Evolutionary conservation across 176 grass and related monocot genomes (phyloP).

Genomic region (Aegilops tauschii): DNA sequence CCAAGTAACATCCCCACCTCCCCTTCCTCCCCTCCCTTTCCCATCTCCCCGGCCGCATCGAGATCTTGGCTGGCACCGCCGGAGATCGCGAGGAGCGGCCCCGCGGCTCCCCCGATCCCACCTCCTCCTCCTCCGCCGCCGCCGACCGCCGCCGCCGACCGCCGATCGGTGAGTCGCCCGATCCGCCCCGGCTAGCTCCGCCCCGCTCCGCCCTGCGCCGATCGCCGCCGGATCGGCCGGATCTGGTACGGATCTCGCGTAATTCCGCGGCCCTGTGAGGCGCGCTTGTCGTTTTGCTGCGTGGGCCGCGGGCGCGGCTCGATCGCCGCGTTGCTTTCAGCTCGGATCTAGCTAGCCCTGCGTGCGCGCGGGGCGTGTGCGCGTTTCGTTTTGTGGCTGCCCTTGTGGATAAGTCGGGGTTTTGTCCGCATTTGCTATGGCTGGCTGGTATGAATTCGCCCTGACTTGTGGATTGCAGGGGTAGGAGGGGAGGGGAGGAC

Average conservation of each 20-base stretch:
- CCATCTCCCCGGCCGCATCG: slow-evolving; percentile 16
- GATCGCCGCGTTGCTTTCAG: slow-evolving; percentile 50
- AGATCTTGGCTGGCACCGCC: slow-evolving; percentile 45
- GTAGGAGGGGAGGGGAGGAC: slow-evolving; percentile 56
- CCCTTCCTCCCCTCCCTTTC: background rate
- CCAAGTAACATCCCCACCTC: slow-evolving; percentile 46
- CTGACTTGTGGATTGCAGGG: slow-evolving; percentile 66
- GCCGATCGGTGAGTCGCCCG: slow-evolving; percentile 43
- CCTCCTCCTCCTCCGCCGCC: slow-evolving; percentile 1
- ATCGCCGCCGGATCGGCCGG: slow-evolving; percentile 42
- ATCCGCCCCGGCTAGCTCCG: background rate
- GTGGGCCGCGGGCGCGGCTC: background rate
- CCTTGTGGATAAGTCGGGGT: slow-evolving; percentile 46
- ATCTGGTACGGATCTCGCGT: slow-evolving; percentile 62
- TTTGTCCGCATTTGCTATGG: slow-evolving; percentile 50
- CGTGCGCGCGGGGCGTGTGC: background rate
- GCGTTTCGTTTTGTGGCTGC: slow-evolving; percentile 43
- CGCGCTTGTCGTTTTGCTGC: slow-evolving; percentile 15
- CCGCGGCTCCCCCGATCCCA: slow-evolving; percentile 35
- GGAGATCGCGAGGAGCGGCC: slow-evolving; percentile 39
- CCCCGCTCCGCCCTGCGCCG: background rate
- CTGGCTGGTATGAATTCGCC: slow-evolving; percentile 41
- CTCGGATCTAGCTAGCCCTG: slow-evolving; percentile 43
- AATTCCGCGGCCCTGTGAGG: slow-evolving; percentile 25
- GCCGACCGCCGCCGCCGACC: slow-evolving; percentile 35